A percentile compares a stretch with the other conserved stretches of the same genome.
These are phyloP conservation scores for Hypoxylon sp. DNA, from an alignment of 2,329 filamentous ascomycete genomes.

Conservation along the genomic window DNA sequence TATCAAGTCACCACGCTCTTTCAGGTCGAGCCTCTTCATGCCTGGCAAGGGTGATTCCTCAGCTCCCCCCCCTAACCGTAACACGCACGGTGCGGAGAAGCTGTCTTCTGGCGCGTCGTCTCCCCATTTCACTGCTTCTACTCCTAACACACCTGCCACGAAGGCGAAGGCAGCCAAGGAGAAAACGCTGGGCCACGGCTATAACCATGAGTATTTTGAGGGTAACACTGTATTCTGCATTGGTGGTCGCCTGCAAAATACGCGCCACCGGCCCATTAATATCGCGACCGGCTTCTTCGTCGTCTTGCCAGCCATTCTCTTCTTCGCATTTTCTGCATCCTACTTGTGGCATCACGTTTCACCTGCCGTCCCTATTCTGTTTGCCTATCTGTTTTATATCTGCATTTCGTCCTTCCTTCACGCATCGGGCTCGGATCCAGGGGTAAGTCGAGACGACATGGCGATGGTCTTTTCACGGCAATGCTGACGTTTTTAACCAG, in stretches of 20 bases:
- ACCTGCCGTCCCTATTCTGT: slow-evolving; percentile 88
- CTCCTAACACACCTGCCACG: slow-evolving; percentile 45
- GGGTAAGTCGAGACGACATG: slow-evolving; percentile 73
- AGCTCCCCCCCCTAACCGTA: slow-evolving; percentile 67
- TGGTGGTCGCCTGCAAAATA: slow-evolving; percentile 89
- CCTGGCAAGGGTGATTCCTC: slow-evolving; percentile 68
- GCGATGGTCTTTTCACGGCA: background rate
- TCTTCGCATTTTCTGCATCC: slow-evolving; percentile 86
- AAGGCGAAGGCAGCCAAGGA: slow-evolving; percentile 52
- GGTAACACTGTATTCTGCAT: slow-evolving; percentile 94
- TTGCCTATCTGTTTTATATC: slow-evolving; percentile 91
- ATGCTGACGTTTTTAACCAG: slow-evolving; percentile 61
- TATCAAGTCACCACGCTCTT: slow-evolving; percentile 80
- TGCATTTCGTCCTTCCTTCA: slow-evolving; percentile 95
- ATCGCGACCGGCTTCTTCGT: slow-evolving; percentile 86
- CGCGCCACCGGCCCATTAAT: slow-evolving; percentile 89
- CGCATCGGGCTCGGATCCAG: slow-evolving; percentile 92
- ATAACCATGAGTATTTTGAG: slow-evolving; percentile 92
- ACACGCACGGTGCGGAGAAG: slow-evolving; percentile 81
- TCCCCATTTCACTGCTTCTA: slow-evolving; percentile 68
- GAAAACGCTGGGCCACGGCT: slow-evolving; percentile 66
- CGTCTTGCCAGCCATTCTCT: slow-evolving; percentile 83
- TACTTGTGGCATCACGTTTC: slow-evolving; percentile 91
- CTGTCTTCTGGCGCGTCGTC: slow-evolving; percentile 86
- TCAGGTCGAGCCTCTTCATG: slow-evolving; percentile 81